Percentiles rank a stretch among this genome's conserved stretches.
Evolutionary conservation across 345 rosid species (phyloP).

Genomic region (Gossypium mustelinum): DNA sequence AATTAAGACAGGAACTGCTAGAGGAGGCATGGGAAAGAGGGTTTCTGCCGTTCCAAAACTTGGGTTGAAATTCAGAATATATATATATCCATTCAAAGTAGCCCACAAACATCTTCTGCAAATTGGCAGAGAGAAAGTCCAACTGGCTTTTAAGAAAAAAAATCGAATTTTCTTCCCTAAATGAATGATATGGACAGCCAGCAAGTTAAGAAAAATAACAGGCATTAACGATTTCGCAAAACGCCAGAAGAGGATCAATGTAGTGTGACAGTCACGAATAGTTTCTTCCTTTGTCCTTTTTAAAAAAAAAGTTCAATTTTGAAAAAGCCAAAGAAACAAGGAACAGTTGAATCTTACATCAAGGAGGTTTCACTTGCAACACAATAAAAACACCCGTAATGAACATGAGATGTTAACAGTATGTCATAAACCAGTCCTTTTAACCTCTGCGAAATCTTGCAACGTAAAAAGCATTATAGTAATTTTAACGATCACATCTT

Average conservation of each 20-base stretch:
- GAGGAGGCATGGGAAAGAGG: not conserved
- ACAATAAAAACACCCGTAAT: too few relatives aligned
- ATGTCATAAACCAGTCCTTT: too few relatives aligned
- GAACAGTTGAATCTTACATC: not conserved
- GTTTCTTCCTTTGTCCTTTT: not conserved
- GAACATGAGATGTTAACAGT: too few relatives aligned
- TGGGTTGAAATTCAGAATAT: not conserved
- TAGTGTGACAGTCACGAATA: not conserved
- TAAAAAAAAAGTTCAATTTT: too few relatives aligned
- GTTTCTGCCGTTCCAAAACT: not conserved
- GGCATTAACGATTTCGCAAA: not conserved
- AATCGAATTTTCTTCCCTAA: not conserved
- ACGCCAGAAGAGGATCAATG: not conserved
- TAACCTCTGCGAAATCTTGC: too few relatives aligned
- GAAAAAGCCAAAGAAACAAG: not conserved
- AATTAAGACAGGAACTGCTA: not conserved
- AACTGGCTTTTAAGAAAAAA: not conserved
- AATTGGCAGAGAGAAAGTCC: not conserved
- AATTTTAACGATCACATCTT: too few relatives aligned
- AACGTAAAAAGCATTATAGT: too few relatives aligned
- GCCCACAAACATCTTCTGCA: conserved; percentile 14
- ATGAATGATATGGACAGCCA: not conserved
- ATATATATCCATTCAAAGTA: not conserved
- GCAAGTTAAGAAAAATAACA: not conserved
- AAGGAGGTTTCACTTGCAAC: too few relatives aligned